Evolutionary conservation across 2,329 filamentous ascomycete genomes (phyloP), one percentile per base, ranked within the genome.

Genomic region (Trichoderma breve): DNA sequence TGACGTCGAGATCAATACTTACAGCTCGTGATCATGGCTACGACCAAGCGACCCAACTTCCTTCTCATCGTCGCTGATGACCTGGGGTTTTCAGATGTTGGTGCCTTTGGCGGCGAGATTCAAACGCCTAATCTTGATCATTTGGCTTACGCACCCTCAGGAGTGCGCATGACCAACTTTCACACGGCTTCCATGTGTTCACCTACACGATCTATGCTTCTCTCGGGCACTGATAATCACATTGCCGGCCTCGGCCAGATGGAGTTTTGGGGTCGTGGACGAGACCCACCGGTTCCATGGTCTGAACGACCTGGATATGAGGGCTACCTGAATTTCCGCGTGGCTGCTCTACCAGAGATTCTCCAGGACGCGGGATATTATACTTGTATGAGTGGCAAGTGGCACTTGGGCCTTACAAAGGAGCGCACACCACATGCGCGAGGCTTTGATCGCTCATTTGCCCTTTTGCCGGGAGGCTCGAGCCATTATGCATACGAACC

Each of bases 121-220:
- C 66, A 74, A n/a, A 81, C 80, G 0, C 79, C 80, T 1, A 75
- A 79, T n/a, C 76, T 81, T 18, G 76, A 79, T 34, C 70, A 61
- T 15, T 72, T 80, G 0, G 84, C 86, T 21, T 77, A 79, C 5
- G n/a, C 53, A 9, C 66, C 66, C 39, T 74, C 73, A 7, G 78
- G 78, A 70, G 85, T 88, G 30, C 86, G 88, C 5, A 89, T 90
- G 76, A 69, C 66, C 15, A 69, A 69, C 26, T 69, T 69, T 78
- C 89, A 91, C 76, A 87, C 89, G 1, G 89, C 90, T 0, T 86
- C 89, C 2, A 89, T 89, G 66, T 91, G 89, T 79, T 90, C 88
- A 61, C 90, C 90, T 1, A 89, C 88, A 2, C 83, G 89, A 47
- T 87, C 89, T 24, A 91, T 91, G 89, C 85, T 91, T 74, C 87